phyloP scores from a whole-genome alignment of 306 rosid genomes.

The Casuarina cunninghamiana region DNA sequence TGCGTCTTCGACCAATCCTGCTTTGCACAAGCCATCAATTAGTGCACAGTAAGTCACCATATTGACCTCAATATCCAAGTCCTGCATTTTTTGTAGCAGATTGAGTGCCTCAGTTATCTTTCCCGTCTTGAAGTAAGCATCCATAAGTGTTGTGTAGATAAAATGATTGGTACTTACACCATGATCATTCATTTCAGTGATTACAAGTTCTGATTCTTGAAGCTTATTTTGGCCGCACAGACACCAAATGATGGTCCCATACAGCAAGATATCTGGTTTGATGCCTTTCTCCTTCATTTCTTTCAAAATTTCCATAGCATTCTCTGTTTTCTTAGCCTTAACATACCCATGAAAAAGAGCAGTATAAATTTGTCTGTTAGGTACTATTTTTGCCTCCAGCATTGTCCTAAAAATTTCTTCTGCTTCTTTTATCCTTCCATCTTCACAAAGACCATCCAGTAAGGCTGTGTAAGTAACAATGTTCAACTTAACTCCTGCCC shows the following conservation, averaged over 20 bases:
- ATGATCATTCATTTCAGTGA: conserved; percentile 54
- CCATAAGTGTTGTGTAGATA: conserved; percentile 72
- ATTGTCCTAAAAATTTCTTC: conserved; percentile 65
- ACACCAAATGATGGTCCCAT: conserved; percentile 81
- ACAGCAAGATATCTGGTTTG: conserved; percentile 61
- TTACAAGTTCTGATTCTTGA: conserved; percentile 54
- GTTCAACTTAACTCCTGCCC: conserved; percentile 59
- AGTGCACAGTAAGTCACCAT: conserved; percentile 79
- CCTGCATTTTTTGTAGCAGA: conserved; percentile 71
- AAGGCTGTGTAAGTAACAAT: conserved; percentile 68
- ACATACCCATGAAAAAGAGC: conserved; percentile 81
- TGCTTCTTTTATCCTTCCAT: conserved; percentile 74
- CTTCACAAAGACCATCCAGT: conserved; percentile 79
- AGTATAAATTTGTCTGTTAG: conserved; percentile 60
- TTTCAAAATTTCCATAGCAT: conserved; percentile 54
- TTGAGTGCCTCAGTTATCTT: conserved; percentile 58
- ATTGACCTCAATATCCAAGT: conserved; percentile 53
- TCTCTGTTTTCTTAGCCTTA: conserved; percentile 61
- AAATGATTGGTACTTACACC: conserved; percentile 67
- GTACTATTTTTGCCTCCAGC: conserved; percentile 59
- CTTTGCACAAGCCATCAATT: conserved; percentile 88
- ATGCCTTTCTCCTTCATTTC: conserved; percentile 66
- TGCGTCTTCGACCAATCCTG: conserved; percentile 70
- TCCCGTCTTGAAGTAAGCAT: conserved; percentile 81
- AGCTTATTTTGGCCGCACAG: conserved; percentile 67